Conservation (phyloP, 768 basidiomycete species). For the Rhodotorula toruloides region DNA sequence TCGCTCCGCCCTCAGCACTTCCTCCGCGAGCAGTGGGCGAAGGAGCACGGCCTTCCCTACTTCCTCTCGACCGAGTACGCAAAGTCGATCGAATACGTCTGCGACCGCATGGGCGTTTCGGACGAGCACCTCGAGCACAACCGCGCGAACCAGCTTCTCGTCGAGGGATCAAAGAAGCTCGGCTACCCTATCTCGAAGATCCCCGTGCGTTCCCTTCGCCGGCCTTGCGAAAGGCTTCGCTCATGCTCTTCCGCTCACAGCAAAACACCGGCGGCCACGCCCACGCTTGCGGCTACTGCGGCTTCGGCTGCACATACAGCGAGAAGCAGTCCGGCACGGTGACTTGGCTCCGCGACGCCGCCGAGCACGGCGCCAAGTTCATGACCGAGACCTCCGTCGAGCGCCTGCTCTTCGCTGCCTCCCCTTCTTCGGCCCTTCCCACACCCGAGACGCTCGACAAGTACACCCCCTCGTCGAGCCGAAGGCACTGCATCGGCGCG, state of each 20-base stretch:
- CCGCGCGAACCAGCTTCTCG: slow-evolving; percentile 31
- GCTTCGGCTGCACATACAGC: slow-evolving; percentile 35
- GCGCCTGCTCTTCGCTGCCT: slow-evolving; percentile 33
- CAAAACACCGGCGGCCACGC: slow-evolving; percentile 39
- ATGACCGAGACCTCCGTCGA: slow-evolving; percentile 31
- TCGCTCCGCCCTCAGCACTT: slow-evolving; percentile 42
- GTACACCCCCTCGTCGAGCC: slow-evolving; percentile 10
- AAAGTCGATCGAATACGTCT: slow-evolving; percentile 36
- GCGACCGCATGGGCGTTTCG: slow-evolving; percentile 40
- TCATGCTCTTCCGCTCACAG: not conserved
- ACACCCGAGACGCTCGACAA: slow-evolving; percentile 14
- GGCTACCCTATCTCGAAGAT: slow-evolving; percentile 28
- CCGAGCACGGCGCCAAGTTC: slow-evolving; percentile 35
- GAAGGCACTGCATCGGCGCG: slow-evolving; percentile 36
- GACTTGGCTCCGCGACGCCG: slow-evolving; percentile 37
- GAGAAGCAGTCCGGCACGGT: slow-evolving; percentile 39
- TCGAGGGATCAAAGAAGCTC: slow-evolving; percentile 23
- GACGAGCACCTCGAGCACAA: slow-evolving; percentile 35
- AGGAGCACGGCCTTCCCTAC: slow-evolving; percentile 36
- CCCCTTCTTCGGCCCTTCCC: slow-evolving; percentile 1
- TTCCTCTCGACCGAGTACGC: slow-evolving; percentile 37
- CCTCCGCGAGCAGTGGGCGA: slow-evolving; percentile 44
- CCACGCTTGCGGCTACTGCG: slow-evolving; percentile 39
- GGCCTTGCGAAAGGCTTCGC: not conserved
- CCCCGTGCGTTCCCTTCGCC: slow-evolving; percentile 6